phyloP scores from a whole-genome alignment of 139 green algal species.

The Haematococcus sp. region DNA sequence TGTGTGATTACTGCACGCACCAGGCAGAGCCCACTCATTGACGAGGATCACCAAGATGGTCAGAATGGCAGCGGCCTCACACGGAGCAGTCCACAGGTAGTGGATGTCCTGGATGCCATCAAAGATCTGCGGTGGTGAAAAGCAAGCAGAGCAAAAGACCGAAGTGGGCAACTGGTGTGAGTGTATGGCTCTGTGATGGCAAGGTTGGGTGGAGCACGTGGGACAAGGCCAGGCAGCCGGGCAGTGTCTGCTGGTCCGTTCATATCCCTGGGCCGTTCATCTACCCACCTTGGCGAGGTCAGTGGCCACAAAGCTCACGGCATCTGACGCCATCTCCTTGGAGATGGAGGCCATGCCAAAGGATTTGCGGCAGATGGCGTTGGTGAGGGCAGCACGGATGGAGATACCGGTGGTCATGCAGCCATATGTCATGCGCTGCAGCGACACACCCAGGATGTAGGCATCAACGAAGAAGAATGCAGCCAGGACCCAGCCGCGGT shows the following conservation, averaged over 20 bases:
- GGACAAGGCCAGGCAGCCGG: not conserved
- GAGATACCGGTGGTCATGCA: constrained; percentile 51
- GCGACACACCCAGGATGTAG: constrained; percentile 33
- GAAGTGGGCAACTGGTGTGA: not conserved
- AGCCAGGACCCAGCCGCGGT: constrained; percentile 32
- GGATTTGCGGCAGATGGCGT: constrained; percentile 55
- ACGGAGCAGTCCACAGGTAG: constrained; percentile 62
- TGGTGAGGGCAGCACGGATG: constrained; percentile 46
- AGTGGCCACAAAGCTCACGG: constrained; percentile 53
- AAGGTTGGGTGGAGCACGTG: not conserved
- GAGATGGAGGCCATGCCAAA: constrained; percentile 54
- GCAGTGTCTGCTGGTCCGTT: not conserved
- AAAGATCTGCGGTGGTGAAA: too few relatives aligned
- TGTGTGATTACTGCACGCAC: too few relatives aligned
- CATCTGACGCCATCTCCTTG: constrained; percentile 46
- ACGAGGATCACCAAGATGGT: constrained; percentile 52
- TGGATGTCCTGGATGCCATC: constrained; percentile 63
- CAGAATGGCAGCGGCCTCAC: constrained; percentile 61
- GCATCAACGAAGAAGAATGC: constrained; percentile 38
- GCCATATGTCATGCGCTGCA: constrained; percentile 67
- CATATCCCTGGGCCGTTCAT: not conserved
- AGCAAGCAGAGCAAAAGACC: not conserved
- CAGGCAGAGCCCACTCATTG: constrained; percentile 48
- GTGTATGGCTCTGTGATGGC: not conserved
- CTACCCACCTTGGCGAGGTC: constrained; percentile 56